Evolutionary conservation across 1,284 basidiomycete species (phyloP).

Genomic region (Bondarzewia mesenterica): DNA sequence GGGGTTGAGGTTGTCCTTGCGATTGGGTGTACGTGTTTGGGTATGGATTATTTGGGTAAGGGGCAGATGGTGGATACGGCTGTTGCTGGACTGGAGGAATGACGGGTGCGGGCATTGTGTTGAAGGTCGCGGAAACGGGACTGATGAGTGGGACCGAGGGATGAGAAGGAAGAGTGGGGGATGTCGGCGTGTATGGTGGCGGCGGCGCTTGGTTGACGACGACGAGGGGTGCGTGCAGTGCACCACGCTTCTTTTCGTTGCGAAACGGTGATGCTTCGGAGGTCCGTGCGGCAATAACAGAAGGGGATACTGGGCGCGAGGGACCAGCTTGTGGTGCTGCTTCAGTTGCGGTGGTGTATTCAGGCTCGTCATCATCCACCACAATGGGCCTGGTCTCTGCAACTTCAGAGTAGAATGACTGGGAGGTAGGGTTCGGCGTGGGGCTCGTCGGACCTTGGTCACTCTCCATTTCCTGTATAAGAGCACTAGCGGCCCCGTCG

Average conservation of each 20-base stretch:
- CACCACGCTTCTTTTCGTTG: slow-evolving; percentile 15
- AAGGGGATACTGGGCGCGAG: background rate
- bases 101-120: background rate
- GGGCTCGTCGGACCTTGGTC: slow-evolving; percentile 14
- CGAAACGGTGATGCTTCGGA: slow-evolving; percentile 2
- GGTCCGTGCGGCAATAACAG: slow-evolving; percentile 3
- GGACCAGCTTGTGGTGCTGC: background rate
- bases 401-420: too few species aligned
- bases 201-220: slow-evolving; percentile 21
- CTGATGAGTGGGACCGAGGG: too few species aligned
- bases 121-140: background rate
- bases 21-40: background rate
- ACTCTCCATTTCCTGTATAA: slow-evolving; percentile 28
- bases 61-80: background rate
- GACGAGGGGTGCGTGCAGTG: slow-evolving; percentile 13
- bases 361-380: slow-evolving; percentile 28
- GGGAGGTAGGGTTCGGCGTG: too few species aligned
- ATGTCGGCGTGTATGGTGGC: slow-evolving; percentile 1
- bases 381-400: slow-evolving; percentile 20
- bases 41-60: too few species aligned
- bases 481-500: slow-evolving; percentile 22
- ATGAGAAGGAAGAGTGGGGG: background rate
- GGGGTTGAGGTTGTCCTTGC: background rate
- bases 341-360: slow-evolving; percentile 1
- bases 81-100: background rate